Evolutionary conservation across 768 basidiomycete genomes (phyloP).

Genomic region (Dioszegia crocea): DNA sequence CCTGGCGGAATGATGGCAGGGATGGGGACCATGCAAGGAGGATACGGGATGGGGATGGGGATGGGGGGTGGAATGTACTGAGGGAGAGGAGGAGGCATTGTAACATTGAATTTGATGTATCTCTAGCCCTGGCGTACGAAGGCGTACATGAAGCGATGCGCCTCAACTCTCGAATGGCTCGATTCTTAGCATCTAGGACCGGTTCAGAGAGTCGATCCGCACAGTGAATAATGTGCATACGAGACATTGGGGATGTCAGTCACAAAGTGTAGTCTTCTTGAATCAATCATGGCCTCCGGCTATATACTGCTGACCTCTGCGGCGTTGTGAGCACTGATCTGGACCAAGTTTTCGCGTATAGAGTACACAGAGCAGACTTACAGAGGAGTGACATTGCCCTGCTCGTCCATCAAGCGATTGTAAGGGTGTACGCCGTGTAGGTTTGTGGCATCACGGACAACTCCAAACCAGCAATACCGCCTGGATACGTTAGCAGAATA

Average conservation of each 20-base stretch:
- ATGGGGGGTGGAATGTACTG: conserved; percentile 7
- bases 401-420: conserved; percentile 37
- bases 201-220: too few species aligned
- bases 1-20: conserved; percentile 43
- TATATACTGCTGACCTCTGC: conserved; percentile 35
- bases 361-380: conserved; percentile 8
- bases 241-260: background rate
- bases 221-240: too few species aligned
- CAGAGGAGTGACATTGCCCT: conserved; percentile 29
- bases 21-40: conserved; percentile 35
- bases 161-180: too few species aligned
- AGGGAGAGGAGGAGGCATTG: too few species aligned
- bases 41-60: conserved; percentile 38
- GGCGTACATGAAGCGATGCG: background rate
- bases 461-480: conserved; percentile 40
- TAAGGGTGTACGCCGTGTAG: conserved; percentile 41
- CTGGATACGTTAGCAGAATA: conserved; percentile 1
- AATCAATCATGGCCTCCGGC: conserved; percentile 32
- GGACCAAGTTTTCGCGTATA: background rate
- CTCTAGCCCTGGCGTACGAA: background rate
- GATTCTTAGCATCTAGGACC: too few species aligned
- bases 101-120: conserved; percentile 18
- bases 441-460: conserved; percentile 21
- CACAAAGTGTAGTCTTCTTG: background rate
- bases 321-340: background rate